Percentiles rank a stretch among this genome's conserved stretches.
phyloP scores from a whole-genome alignment of 495 filamentous ascomycete species.

The Tetracladium setigerum region DNA sequence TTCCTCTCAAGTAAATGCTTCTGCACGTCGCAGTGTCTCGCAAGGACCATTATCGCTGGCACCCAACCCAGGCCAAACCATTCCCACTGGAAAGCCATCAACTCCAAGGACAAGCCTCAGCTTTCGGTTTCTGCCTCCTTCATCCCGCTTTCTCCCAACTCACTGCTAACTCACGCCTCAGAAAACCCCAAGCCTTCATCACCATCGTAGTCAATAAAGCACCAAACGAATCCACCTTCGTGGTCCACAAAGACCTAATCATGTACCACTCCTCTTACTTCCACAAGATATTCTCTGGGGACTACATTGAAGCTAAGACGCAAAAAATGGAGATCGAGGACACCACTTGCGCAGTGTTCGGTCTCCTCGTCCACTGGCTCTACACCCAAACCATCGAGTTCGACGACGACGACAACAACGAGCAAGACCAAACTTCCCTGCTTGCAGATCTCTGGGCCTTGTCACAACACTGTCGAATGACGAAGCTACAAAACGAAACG shows the following conservation, averaged over 20 bases:
- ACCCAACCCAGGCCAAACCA: no score
- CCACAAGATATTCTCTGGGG: neutral
- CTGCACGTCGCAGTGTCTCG: no score
- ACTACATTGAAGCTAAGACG: neutral
- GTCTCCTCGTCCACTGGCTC: conserved; percentile 3
- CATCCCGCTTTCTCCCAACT: no score
- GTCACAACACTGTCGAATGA: conserved; percentile 11
- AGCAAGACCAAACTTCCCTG: neutral
- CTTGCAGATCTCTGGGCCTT: conserved; percentile 2
- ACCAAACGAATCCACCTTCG: neutral
- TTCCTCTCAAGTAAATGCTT: no score
- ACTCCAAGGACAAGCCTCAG: no score
- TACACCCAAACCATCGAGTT: conserved; percentile 4
- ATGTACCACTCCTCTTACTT: conserved; percentile 1
- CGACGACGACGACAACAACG: neutral
- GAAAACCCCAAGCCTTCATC: neutral
- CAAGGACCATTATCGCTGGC: no score
- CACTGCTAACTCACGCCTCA: neutral
- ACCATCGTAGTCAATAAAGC: neutral
- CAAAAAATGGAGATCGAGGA: neutral
- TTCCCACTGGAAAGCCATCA: no score
- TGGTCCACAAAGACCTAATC: conserved; percentile 1
- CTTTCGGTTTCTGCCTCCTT: no score
- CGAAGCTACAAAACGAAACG: conserved; percentile 74
- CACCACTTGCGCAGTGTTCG: neutral